Evolutionary conservation across 2,329 filamentous ascomycete species (phyloP), one percentile per base, ranked within the genome.

Genomic region (Penicillium fuscoglaucum): DNA sequence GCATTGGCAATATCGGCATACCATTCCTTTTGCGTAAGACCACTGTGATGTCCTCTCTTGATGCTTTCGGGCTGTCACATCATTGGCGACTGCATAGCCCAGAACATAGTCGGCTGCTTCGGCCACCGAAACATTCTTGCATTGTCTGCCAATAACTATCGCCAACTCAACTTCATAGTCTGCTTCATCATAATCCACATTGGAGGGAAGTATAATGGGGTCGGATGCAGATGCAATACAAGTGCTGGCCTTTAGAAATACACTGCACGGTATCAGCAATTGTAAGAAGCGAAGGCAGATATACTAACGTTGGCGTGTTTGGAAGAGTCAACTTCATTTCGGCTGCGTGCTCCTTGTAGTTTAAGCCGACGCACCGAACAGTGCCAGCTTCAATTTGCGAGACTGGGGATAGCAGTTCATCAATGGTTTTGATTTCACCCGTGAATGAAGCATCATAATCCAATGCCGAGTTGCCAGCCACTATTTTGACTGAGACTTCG

Each of bases 11-110:
- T 21, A 15, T 46, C 29, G 24, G n/a, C 54, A 19, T 54, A 60
- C 58, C 58, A 60, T 60, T 47, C 58, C 58, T 35, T 61, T 61
- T 15, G 58, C 58, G 21, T 61, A 61, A 33, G 58, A 61, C 58
- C 58, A 61, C 39, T 61, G 58, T 10, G 58, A 61, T 15, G 58
- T 61, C 35, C 37, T 55, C 8, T 58, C 58, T 29, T 61, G 58
- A 24, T 58, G 58, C 5, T 58, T 53, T 6, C 58, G 51, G 17
- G 58, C 58, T 4, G 58, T 61, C 41, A 61, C 58, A 10, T 61
- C 58, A 44, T 61, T 61, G 17, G 58, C 58, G 13, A 46, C 47
- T n/a, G 55, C 37, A 31, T 61, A 61, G 0, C 58, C 58, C n/a
- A 61, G 35, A 44, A 61, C 43, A 37, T 55, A 58, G 19, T 45